A percentile compares a stretch with the other conserved stretches of the same genome.
Evolutionary conservation across 1,284 basidiomycete genomes (phyloP).

Genomic region (Rhodotorula mucilaginosa): DNA sequence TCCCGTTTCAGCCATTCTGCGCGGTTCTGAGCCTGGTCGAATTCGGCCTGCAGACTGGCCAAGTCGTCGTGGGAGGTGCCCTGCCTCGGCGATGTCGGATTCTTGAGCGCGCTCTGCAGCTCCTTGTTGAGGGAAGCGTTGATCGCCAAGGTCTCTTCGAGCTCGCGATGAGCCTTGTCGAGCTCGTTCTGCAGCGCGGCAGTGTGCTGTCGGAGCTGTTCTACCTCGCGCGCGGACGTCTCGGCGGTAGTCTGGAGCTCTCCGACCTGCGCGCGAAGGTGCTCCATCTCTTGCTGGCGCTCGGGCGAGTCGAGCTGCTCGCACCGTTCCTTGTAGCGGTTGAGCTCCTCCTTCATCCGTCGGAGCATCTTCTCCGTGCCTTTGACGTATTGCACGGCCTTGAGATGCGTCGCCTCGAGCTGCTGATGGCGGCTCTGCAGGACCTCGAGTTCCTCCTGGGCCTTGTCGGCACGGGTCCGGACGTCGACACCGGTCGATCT

Average conservation of each 20-base stretch:
- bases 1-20: constrained; percentile 45
- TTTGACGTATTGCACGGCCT: constrained; percentile 50
- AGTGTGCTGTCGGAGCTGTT: constrained; percentile 70
- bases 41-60: constrained; percentile 25
- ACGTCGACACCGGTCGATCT: constrained; percentile 22
- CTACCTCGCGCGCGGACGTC: constrained; percentile 66
- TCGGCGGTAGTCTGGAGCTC: constrained; percentile 63
- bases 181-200: constrained; percentile 65
- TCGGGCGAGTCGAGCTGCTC: constrained; percentile 64
- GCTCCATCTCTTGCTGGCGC: constrained; percentile 60
- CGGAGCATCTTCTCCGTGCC: constrained; percentile 99
- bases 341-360: constrained; percentile 85
- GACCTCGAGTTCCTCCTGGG: constrained; percentile 41
- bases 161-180: constrained; percentile 38
- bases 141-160: constrained; percentile 43
- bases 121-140: constrained; percentile 42
- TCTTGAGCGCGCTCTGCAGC: constrained; percentile 39
- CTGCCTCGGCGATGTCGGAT: constrained; percentile 16
- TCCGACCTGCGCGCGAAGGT: constrained; percentile 55
- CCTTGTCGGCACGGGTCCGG: constrained; percentile 30
- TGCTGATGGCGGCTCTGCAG: constrained; percentile 42
- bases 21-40: constrained; percentile 39
- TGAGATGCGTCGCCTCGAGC: constrained; percentile 45
- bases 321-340: constrained; percentile 80
- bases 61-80: constrained; percentile 14